These are phyloP conservation scores for Eimeria zaria DNA, from an alignment of 169 alveolate genomes.

Conservation along the genomic window DNA sequence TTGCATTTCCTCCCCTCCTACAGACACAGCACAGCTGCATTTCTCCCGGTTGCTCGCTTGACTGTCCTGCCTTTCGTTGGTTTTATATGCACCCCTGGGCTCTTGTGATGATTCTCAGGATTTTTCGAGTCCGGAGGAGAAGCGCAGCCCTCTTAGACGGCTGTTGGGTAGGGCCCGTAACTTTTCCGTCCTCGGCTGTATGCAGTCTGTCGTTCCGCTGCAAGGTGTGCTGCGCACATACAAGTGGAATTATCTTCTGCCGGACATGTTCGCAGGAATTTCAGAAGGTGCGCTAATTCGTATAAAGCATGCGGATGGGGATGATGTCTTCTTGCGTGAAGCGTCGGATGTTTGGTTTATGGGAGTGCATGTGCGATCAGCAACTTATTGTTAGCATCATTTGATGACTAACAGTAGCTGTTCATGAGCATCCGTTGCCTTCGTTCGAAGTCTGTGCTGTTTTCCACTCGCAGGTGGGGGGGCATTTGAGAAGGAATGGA, in stretches of 20 bases:
- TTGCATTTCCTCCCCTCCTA: neutral
- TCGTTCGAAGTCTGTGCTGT: neutral
- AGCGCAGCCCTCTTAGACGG: neutral
- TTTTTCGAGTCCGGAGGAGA: slow-evolving; percentile 24
- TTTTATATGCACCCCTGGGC: neutral
- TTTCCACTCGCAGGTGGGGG: neutral
- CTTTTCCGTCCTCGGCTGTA: slow-evolving; percentile 39
- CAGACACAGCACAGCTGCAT: neutral
- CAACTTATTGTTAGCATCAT: neutral
- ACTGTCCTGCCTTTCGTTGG: neutral
- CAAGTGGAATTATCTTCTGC: slow-evolving; percentile 50
- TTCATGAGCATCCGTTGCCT: neutral
- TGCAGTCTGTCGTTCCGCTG: slow-evolving; percentile 70
- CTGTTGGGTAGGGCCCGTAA: slow-evolving; percentile 39
- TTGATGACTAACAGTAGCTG: neutral
- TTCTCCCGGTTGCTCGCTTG: neutral
- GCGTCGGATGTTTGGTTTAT: neutral
- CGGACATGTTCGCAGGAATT: slow-evolving; percentile 78
- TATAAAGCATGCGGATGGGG: neutral
- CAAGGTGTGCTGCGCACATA: slow-evolving; percentile 63
- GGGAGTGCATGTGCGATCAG: neutral
- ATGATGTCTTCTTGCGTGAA: neutral
- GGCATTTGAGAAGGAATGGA: neutral
- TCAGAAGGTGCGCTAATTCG: slow-evolving; percentile 50
- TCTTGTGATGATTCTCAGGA: neutral